Evolutionary conservation across 768 basidiomycete species (phyloP).

Genomic region (Albatrellus ellisii): DNA sequence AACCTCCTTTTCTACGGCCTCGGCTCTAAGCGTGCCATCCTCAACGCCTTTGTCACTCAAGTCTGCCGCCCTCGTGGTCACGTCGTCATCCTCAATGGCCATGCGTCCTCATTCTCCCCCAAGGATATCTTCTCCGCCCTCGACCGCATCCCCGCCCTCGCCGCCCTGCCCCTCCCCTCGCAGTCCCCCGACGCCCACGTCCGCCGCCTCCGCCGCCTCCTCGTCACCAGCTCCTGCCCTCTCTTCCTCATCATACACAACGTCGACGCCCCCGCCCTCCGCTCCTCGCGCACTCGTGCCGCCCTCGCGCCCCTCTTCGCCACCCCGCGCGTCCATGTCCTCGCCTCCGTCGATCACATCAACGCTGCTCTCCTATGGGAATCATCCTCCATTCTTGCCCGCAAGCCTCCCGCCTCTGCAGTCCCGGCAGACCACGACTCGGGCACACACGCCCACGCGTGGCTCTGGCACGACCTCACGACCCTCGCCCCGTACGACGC

Average conservation of each 20-base stretch:
- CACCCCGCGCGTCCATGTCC: slow-evolving; percentile 65
- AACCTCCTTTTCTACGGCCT: slow-evolving; percentile 81
- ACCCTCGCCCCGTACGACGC: slow-evolving; percentile 27
- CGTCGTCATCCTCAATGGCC: slow-evolving; percentile 69
- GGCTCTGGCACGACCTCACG: slow-evolving; percentile 86
- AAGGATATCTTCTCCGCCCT: slow-evolving; percentile 32
- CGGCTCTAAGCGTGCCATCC: slow-evolving; percentile 69
- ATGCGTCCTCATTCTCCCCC: slow-evolving; percentile 52
- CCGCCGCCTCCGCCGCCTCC: slow-evolving; percentile 29
- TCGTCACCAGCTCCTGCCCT: too few relatives aligned
- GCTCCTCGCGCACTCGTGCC: slow-evolving; percentile 47
- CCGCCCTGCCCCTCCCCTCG: slow-evolving; percentile 22
- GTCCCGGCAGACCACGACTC: not conserved
- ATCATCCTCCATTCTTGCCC: slow-evolving; percentile 42
- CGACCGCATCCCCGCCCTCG: slow-evolving; percentile 23
- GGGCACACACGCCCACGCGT: slow-evolving; percentile 22
- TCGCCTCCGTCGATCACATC: slow-evolving; percentile 80
- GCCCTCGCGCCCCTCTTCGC: slow-evolving; percentile 62
- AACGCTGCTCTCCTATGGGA: slow-evolving; percentile 79
- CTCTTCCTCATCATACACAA: slow-evolving; percentile 83
- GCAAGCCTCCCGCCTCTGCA: not conserved
- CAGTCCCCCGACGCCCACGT: slow-evolving; percentile 47
- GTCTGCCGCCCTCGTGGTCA: slow-evolving; percentile 47
- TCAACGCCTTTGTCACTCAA: slow-evolving; percentile 63
- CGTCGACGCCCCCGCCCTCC: slow-evolving; percentile 67